Percentiles rank a stretch among this genome's conserved stretches.
phyloP scores from a whole-genome alignment of 164 flowering plant species.

The Akebia trifoliata region DNA sequence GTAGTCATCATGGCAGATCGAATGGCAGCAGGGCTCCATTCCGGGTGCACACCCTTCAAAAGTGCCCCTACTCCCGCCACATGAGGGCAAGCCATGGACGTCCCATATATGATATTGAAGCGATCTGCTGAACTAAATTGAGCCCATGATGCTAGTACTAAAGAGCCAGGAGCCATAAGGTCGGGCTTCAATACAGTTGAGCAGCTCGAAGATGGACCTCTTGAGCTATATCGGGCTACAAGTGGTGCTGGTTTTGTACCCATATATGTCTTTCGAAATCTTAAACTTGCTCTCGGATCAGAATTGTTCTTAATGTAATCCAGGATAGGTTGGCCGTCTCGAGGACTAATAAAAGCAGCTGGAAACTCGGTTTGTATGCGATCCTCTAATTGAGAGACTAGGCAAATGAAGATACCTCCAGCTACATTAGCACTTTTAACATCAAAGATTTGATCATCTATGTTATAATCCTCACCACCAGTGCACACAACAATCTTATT shows the following conservation, averaged over 20 bases:
- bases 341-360: neutral
- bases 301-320: neutral
- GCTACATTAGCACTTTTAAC: neutral
- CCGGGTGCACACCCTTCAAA: constrained; percentile 39
- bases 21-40: constrained; percentile 63
- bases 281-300: constrained; percentile 6
- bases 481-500: constrained; percentile 8
- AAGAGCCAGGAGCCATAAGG: constrained; percentile 41
- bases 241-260: constrained; percentile 11
- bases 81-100: constrained; percentile 66
- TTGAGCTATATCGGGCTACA: constrained; percentile 1
- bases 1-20: constrained; percentile 66
- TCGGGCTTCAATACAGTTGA: constrained; percentile 10
- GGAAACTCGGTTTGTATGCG: neutral
- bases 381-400: neutral
- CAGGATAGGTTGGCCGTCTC: neutral
- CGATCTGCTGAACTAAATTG: constrained; percentile 5
- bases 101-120: constrained; percentile 49
- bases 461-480: neutral
- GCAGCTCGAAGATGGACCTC: constrained; percentile 3
- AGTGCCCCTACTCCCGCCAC: constrained; percentile 50
- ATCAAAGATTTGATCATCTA: neutral
- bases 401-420: constrained; percentile 7
- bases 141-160: constrained; percentile 51
- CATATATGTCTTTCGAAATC: neutral